Base-by-base conservation (phyloP, 2,329 filamentous ascomycete species). In the Cryphonectria japonica region DNA sequence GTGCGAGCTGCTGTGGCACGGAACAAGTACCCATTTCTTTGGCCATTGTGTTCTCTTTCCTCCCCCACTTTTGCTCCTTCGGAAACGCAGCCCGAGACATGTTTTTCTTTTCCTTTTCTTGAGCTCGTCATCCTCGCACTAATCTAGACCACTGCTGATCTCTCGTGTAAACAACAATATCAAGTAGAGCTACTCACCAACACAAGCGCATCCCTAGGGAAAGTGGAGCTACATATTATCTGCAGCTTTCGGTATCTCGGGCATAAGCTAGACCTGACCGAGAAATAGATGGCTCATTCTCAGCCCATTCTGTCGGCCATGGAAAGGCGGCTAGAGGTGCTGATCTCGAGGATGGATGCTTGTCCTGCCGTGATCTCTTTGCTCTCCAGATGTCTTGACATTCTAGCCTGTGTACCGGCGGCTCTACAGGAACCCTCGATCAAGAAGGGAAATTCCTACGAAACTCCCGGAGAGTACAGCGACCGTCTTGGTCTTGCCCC, bases 201-300 rank as follows among this genome's bases (percentile, higher is more conserved):
- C 34, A 34, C 34, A 6, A 2, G 34, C 6, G 37, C 2, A 39
- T 11, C 37, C 37, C 9, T 39, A 9, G 37, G 37, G 54, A 19
- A 16, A 59, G 32, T 39, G 8, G 6, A 22, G 16, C 16, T 26
- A 26, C 22, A 39, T 19, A 16, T 7, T 14, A 26, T 39, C 59
- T 61, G 34, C 59, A 61, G 59, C 59, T 39, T n/a, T n/a, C 34
- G 59, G 59, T 19, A 39, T 61, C 59, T 61, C 59, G 39, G 22
- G 22, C 14, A n/a, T 61, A 16, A 37, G 34, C 59, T 61, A 61
- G 34, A 7, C 59, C 19, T 61, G 34, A 34, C 59, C 11, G 2
- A 61, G 22, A 6, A 39, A 22, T 3, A 61, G 16, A 61, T 61
- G 32, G 6, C 19, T 26, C 16, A 19, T 6, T 16, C 26, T 57